These are phyloP conservation scores for Penicillium daleae DNA, from an alignment of 495 filamentous ascomycete species.

Conservation along the genomic window DNA sequence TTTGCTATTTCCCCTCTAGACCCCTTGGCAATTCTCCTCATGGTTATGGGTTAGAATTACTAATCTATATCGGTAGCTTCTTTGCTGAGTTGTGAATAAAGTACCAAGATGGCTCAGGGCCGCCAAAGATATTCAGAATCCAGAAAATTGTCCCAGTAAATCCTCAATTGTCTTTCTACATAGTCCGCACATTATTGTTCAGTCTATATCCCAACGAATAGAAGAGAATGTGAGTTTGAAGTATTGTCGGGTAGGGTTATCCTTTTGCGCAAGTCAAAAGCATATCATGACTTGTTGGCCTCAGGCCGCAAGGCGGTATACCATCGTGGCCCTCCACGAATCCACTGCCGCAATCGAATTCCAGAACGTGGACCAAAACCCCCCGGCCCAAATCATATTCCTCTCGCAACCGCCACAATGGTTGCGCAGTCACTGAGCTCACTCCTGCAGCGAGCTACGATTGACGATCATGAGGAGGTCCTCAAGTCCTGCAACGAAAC, in stretches of 20 bases:
- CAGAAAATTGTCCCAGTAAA: too few relatives aligned
- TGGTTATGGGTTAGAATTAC: too few relatives aligned
- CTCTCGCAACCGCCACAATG: conserved; percentile 35
- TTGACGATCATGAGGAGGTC: conserved; percentile 77
- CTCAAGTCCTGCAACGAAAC: conserved; percentile 71
- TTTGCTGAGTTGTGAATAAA: too few relatives aligned
- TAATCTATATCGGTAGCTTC: too few relatives aligned
- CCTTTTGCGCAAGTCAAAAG: not conserved
- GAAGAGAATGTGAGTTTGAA: too few relatives aligned
- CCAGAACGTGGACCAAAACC: not conserved
- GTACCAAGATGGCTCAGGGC: too few relatives aligned
- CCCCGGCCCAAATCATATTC: not conserved
- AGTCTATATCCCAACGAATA: too few relatives aligned
- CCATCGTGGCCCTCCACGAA: conserved; percentile 1
- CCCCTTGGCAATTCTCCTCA: too few relatives aligned
- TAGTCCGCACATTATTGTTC: too few relatives aligned
- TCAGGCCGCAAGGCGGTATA: conserved; percentile 6
- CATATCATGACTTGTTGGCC: not conserved
- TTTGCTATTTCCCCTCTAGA: too few relatives aligned
- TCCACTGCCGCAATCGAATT: not conserved
- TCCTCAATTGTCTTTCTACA: too few relatives aligned
- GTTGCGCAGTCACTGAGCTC: conserved; percentile 56
- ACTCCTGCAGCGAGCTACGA: conserved; percentile 59
- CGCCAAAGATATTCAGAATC: too few relatives aligned
- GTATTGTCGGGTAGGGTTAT: not conserved